Evolutionary conservation across 192 early-diverging fungal genomes (phyloP), one percentile per base, ranked within the genome.

Genomic region (Gonapodya prolifera): DNA sequence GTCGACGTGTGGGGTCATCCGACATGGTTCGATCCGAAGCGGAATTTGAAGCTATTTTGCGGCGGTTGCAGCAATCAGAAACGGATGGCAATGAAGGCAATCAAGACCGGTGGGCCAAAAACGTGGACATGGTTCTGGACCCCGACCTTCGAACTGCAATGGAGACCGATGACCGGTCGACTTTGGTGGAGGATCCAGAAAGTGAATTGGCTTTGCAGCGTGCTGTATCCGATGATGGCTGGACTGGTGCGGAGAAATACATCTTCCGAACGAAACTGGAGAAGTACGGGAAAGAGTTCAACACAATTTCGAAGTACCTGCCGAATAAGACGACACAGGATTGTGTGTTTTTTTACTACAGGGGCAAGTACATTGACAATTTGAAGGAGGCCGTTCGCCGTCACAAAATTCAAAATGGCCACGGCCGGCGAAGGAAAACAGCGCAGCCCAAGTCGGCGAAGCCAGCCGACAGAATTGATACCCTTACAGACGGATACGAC

Each of bases 1-100:
- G 45, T 61, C 45, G 45, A 61, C 45, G 45, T 16, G 45, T 8
- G 8, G 45, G 45, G 8, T 8, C 45, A 8, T 73, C 71, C 8
- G 71, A 73, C 71, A 32, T 73, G 28, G 71, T 73, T 8, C 71
- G 71, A 8, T 73, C 71, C 71, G 71, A 73, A 29, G 71, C 71
- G 8, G 71, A 73, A 29, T 73, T 73, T 32, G 71, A 73, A 29
- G 71, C 18, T 32, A 18, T 73, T 32, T 32, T 73, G 28, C 28
- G 28, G 31, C 71, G 29, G 31, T 29, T 73, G 16, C 71, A 73
- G 71, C 28, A 18, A 18, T 32, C 28, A 8, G 71, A 73, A 32
- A 8, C 71, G 28, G 28, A 73, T 29, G 18, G 18, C 31, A 8
- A 16, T 8, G 71, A 73, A 32, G 71, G 18, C 71, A 32, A 73